Evolutionary conservation across 805 yeast genomes (phyloP).

Genomic region (Hemisphaericaspora nanyangensis): DNA sequence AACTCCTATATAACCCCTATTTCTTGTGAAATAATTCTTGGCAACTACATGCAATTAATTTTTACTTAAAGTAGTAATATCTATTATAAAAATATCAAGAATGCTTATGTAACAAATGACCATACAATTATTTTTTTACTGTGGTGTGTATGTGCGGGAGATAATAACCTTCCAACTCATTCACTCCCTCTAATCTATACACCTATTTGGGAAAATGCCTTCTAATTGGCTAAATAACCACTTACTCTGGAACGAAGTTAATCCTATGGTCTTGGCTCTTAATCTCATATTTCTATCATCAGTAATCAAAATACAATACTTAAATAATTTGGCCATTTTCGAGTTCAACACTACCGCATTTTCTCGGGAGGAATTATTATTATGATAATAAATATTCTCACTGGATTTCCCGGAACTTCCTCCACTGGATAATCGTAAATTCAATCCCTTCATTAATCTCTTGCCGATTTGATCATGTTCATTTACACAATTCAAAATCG

Average conservation of each 20-base stretch:
- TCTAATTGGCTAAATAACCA: conserved; percentile 59
- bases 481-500: conserved; percentile 50
- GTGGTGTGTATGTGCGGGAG: no score
- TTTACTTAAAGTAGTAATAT: not conserved
- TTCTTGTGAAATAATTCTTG: no score
- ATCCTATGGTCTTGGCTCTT: conserved; percentile 56
- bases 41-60: no score
- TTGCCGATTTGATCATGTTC: conserved; percentile 40
- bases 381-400: not conserved
- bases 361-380: no score
- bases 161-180: no score
- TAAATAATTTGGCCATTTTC: conserved; percentile 42
- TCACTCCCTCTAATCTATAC: conserved; percentile 40
- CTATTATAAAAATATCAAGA: not conserved
- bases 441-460: conserved; percentile 39
- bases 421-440: conserved; percentile 14
- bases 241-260: conserved; percentile 52
- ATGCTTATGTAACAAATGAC: not conserved
- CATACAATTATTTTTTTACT: not conserved
- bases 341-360: conserved; percentile 20
- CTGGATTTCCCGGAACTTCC: not conserved
- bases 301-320: conserved; percentile 61
- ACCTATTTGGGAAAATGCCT: conserved; percentile 42
- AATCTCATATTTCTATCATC: conserved; percentile 73
- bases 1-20: no score